A percentile compares a stretch with the other conserved stretches of the same genome.
These are phyloP conservation scores for Cyanodermella asteris DNA, from an alignment of 2,329 filamentous ascomycete species.

Conservation along the genomic window DNA sequence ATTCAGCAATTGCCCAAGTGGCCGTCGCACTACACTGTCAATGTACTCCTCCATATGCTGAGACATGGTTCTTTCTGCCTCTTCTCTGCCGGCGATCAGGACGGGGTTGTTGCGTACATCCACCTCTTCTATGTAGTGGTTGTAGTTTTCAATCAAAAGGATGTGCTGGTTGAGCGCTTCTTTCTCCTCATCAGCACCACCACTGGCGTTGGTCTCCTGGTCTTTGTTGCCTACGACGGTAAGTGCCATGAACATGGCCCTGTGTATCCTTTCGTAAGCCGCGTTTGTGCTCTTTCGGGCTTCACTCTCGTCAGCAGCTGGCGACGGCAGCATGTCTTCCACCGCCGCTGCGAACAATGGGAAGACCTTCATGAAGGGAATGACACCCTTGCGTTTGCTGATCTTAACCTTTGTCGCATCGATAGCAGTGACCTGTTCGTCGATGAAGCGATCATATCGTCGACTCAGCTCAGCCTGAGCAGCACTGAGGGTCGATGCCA, in stretches of 20 bases:
- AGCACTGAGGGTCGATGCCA: constrained; percentile 59
- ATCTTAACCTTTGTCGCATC: constrained; percentile 98
- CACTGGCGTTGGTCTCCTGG: constrained; percentile 21
- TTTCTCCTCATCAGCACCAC: constrained; percentile 69
- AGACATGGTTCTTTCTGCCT: constrained; percentile 53
- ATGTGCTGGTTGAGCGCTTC: constrained; percentile 95
- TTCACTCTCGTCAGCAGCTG: constrained; percentile 16
- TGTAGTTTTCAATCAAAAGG: constrained; percentile 95
- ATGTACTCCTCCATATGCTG: constrained; percentile 82
- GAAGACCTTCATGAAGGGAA: constrained; percentile 85
- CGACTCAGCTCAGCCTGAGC: constrained; percentile 52
- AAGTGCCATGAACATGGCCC: constrained; percentile 90
- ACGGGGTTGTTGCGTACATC: constrained; percentile 53
- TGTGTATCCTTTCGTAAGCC: constrained; percentile 73
- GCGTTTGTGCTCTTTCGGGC: constrained; percentile 57
- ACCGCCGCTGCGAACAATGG: constrained; percentile 64
- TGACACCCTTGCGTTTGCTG: constrained; percentile 93
- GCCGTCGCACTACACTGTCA: constrained; percentile 67
- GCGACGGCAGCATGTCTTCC: constrained; percentile 55
- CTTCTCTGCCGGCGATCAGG: constrained; percentile 61
- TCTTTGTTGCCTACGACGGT: constrained; percentile 71
- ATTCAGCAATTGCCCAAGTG: constrained; percentile 75
- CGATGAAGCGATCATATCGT: constrained; percentile 71
- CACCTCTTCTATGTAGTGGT: constrained; percentile 85
- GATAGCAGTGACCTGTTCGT: constrained; percentile 85